A percentile compares a stretch with the other conserved stretches of the same genome.
Conservation (phyloP, 2,329 filamentous ascomycete genomes). For the Clarireedia homoeocarpa region DNA sequence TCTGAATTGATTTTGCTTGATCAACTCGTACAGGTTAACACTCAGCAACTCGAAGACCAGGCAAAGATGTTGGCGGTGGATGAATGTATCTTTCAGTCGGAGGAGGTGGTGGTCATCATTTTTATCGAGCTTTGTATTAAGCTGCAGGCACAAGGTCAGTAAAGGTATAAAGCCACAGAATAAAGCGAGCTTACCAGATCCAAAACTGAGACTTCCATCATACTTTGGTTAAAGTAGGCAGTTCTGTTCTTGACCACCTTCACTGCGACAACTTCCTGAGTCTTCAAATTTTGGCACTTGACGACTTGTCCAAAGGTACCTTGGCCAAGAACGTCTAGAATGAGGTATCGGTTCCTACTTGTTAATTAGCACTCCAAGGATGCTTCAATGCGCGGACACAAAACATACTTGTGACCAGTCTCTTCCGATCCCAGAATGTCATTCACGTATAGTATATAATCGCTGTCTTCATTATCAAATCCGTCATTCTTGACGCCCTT, state of each 20-base stretch:
- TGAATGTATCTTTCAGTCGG: conserved; percentile 94
- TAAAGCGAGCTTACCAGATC: conserved; percentile 60
- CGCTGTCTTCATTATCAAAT: conserved; percentile 97
- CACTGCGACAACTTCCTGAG: conserved; percentile 95
- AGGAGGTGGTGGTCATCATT: conserved; percentile 97
- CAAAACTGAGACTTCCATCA: conserved; percentile 99
- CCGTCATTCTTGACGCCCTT: conserved; percentile 98
- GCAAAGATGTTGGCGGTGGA: conserved; percentile 93
- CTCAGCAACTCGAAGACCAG: conserved; percentile 93
- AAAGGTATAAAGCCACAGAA: conserved; percentile 21
- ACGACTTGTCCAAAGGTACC: conserved; percentile 98
- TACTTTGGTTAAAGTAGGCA: conserved; percentile 99
- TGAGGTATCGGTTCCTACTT: conserved; percentile 81
- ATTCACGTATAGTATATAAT: conserved; percentile 98
- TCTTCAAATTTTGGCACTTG: conserved; percentile 97
- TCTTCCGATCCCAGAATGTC: conserved; percentile 97
- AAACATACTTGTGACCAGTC: conserved; percentile 82
- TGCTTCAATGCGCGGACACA: conserved; percentile 11
- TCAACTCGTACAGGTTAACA: conserved; percentile 95
- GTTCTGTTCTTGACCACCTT: conserved; percentile 99
- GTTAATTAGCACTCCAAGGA: conserved; percentile 20
- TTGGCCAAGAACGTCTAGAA: conserved; percentile 92
- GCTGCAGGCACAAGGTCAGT: conserved; percentile 39
- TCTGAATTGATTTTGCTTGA: conserved; percentile 99
- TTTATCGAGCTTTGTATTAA: conserved; percentile 98